phyloP scores from a whole-genome alignment of 495 filamentous ascomycete species.

The Aspergillus taichungensis region DNA sequence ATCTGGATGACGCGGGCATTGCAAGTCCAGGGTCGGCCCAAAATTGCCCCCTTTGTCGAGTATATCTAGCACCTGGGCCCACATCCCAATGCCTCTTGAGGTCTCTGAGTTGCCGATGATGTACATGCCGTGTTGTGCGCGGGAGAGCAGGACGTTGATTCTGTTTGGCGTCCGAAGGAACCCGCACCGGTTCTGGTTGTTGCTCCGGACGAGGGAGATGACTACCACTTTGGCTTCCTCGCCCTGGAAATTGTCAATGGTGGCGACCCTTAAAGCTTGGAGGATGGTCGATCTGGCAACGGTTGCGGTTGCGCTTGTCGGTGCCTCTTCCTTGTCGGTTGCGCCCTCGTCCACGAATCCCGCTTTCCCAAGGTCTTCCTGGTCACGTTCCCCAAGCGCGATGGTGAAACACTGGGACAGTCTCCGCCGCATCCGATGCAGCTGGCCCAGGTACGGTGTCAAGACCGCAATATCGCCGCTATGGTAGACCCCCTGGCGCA shows the following conservation, averaged over 20 bases:
- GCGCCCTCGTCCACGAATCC: slow-evolving; percentile 28
- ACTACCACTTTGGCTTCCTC: slow-evolving; percentile 75
- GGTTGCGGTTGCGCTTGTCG: not conserved
- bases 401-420: slow-evolving; percentile 50
- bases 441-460: slow-evolving; percentile 68
- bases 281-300: slow-evolving; percentile 37
- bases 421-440: slow-evolving; percentile 48
- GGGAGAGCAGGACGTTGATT: slow-evolving; percentile 68
- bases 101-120: slow-evolving; percentile 66
- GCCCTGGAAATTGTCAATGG: slow-evolving; percentile 80
- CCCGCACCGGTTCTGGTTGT: slow-evolving; percentile 51
- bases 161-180: slow-evolving; percentile 69
- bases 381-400: slow-evolving; percentile 57
- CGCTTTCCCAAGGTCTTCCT: slow-evolving; percentile 47
- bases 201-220: slow-evolving; percentile 76
- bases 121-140: slow-evolving; percentile 78
- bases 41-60: slow-evolving; percentile 41
- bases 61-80: slow-evolving; percentile 53
- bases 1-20: slow-evolving; percentile 61
- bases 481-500: slow-evolving; percentile 60
- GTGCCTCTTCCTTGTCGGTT: not conserved
- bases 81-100: slow-evolving; percentile 53
- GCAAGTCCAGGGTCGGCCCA: slow-evolving; percentile 45
- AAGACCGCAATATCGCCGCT: slow-evolving; percentile 66
- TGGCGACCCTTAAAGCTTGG: slow-evolving; percentile 60